Conservation (phyloP, 257 asterid genomes). For the Scutellaria barbata region DNA sequence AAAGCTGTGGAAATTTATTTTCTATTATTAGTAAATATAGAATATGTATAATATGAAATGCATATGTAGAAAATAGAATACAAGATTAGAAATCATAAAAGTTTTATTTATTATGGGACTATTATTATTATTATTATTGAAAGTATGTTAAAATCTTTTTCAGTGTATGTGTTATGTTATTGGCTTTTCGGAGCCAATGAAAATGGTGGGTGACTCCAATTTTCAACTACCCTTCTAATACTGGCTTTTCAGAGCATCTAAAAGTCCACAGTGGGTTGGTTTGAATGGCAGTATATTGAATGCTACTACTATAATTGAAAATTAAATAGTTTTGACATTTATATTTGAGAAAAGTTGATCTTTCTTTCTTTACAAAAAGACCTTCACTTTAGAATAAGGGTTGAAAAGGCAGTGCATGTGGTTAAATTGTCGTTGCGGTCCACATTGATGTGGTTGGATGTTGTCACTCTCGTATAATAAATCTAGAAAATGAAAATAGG, state of each 20-base stretch:
- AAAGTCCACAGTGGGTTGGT: constrained; percentile 11
- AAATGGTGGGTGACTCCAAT: constrained; percentile 15
- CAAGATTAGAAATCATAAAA: too few species aligned
- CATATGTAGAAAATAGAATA: too few species aligned
- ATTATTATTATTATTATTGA: neutral
- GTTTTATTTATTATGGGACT: too few species aligned
- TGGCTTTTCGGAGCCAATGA: neutral
- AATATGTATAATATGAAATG: too few species aligned
- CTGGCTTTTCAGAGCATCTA: constrained; percentile 6
- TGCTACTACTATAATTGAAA: neutral
- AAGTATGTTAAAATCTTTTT: neutral
- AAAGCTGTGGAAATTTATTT: too few species aligned
- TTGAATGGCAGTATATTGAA: neutral
- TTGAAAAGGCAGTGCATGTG: neutral
- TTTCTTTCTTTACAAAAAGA: neutral
- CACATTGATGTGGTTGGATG: neutral
- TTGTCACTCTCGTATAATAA: neutral
- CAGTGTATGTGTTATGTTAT: neutral
- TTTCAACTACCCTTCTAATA: neutral
- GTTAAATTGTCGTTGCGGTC: neutral
- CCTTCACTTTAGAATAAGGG: neutral
- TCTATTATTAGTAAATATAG: too few species aligned
- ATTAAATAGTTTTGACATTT: neutral
- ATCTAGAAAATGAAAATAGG: too few species aligned
- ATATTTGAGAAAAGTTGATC: neutral